Percentiles rank a stretch among this genome's conserved stretches.
These are phyloP conservation scores for Prunella vulgaris DNA, from an alignment of 257 asterid genomes.

Conservation along the genomic window DNA sequence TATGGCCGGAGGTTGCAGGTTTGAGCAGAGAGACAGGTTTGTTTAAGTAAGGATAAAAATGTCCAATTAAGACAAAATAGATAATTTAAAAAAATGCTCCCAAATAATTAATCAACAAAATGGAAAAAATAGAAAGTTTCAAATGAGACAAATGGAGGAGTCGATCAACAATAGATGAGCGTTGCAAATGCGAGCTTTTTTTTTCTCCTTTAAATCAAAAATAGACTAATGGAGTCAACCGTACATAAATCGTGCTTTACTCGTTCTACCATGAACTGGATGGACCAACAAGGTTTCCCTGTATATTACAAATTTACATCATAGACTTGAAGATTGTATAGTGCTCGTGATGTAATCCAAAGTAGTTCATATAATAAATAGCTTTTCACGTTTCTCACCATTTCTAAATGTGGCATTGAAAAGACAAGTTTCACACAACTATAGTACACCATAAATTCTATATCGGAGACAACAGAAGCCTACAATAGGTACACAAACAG, in stretches of 20 bases:
- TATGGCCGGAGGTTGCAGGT: too few species aligned
- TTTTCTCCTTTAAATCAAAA: background rate
- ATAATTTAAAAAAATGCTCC: too few species aligned
- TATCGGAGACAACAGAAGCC: conserved; percentile 6
- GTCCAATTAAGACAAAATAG: too few species aligned
- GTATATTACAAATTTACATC: background rate
- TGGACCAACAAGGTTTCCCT: background rate
- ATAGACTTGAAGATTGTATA: background rate
- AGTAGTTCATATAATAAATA: background rate
- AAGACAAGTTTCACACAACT: conserved; percentile 15
- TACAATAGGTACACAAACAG: background rate
- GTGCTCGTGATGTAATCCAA: background rate
- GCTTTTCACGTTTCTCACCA: background rate
- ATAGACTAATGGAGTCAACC: background rate
- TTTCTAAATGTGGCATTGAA: background rate
- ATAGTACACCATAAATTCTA: background rate
- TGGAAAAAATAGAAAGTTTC: too few species aligned
- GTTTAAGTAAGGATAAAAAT: too few species aligned
- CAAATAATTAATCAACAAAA: too few species aligned
- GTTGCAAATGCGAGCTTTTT: background rate
- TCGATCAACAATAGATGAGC: background rate
- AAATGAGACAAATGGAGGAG: too few species aligned
- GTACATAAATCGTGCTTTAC: background rate
- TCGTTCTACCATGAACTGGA: background rate
- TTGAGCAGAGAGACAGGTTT: too few species aligned